A percentile compares a stretch with the other conserved stretches of the same genome.
These are phyloP conservation scores for Liriodendron chinense DNA, from an alignment of 164 flowering plant species.

Conservation along the genomic window DNA sequence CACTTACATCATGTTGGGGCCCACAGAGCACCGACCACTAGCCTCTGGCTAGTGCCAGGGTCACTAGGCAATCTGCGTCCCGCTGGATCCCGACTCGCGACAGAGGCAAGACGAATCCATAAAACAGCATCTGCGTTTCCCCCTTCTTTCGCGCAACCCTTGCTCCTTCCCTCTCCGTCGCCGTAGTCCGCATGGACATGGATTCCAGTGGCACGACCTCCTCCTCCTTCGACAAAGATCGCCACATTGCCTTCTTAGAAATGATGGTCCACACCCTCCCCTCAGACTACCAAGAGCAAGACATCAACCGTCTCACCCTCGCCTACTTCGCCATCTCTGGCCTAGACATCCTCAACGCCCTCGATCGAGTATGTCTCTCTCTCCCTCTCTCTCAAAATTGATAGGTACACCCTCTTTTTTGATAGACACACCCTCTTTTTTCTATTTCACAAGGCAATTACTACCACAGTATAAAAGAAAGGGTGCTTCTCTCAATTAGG, in stretches of 20 bases:
- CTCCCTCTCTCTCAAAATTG: not conserved
- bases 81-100: too few relatives aligned
- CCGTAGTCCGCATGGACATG: not conserved
- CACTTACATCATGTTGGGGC: too few relatives aligned
- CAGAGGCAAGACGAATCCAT: too few relatives aligned
- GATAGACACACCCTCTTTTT: too few relatives aligned
- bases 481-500: too few relatives aligned
- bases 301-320: slow-evolving; percentile 89
- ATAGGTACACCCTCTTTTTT: too few relatives aligned
- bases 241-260: slow-evolving; percentile 55
- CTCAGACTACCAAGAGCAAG: slow-evolving; percentile 60
- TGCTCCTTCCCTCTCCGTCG: not conserved
- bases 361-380: slow-evolving; percentile 44
- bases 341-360: slow-evolving; percentile 68
- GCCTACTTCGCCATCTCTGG: slow-evolving; percentile 84
- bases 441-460: too few relatives aligned
- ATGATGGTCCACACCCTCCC: slow-evolving; percentile 77
- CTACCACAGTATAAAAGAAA: too few relatives aligned
- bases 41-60: too few relatives aligned
- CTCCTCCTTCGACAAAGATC: slow-evolving; percentile 53
- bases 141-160: not conserved
- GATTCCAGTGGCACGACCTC: not conserved
- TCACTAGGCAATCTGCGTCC: too few relatives aligned
- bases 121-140: too few relatives aligned
- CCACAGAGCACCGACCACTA: too few relatives aligned